Evolutionary conservation across 2,329 filamentous ascomycete genomes (phyloP).

Genomic region (Dothideomycetidae sp.): DNA sequence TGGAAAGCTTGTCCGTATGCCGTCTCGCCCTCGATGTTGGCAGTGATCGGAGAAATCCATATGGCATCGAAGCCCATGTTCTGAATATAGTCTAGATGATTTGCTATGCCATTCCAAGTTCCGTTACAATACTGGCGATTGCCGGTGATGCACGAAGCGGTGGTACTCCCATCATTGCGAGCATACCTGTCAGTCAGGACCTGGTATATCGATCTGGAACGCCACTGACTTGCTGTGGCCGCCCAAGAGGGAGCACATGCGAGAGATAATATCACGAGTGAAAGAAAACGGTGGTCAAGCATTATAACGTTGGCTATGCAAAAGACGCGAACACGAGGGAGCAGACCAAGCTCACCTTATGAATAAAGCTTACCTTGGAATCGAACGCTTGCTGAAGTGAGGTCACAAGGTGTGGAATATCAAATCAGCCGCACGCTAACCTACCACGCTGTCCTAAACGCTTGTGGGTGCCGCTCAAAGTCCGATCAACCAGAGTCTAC

Average conservation of each 20-base stretch:
- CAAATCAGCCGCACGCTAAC: too few relatives aligned
- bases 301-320: too few relatives aligned
- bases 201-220: constrained; percentile 28
- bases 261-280: too few relatives aligned
- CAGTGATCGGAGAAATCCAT: constrained; percentile 44
- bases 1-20: constrained; percentile 35
- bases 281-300: too few relatives aligned
- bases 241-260: neutral
- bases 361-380: too few relatives aligned
- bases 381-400: too few relatives aligned
- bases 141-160: constrained; percentile 23
- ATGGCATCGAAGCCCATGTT: constrained; percentile 45
- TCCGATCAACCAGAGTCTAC: too few relatives aligned
- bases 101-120: constrained; percentile 43
- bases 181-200: constrained; percentile 30
- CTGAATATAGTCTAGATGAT: constrained; percentile 49
- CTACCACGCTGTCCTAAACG: too few relatives aligned
- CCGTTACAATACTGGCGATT: constrained; percentile 44
- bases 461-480: too few relatives aligned
- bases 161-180: constrained; percentile 26
- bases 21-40: constrained; percentile 27
- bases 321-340: too few relatives aligned
- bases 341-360: too few relatives aligned
- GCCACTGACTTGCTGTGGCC: constrained; percentile 22
- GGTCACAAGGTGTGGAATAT: too few relatives aligned